Base-by-base conservation (phyloP, 2,329 filamentous ascomycete genomes). In the Aspergillus sp. region DNA sequence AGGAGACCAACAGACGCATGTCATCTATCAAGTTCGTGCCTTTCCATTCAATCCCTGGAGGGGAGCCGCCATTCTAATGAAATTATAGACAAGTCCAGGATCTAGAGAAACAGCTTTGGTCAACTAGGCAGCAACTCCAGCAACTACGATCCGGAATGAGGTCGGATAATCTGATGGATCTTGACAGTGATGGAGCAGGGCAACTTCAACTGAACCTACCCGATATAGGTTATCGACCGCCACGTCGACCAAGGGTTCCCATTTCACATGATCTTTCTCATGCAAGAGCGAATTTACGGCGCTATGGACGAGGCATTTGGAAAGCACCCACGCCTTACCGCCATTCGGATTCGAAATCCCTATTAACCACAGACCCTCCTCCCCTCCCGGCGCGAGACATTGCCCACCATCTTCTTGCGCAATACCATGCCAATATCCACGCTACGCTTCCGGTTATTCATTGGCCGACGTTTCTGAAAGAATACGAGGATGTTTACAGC, bases 1-100 rank as follows among this genome's bases (percentile, higher is more conserved):
- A 99, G 77, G 95, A 99, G 76, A 99, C 95, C 12, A 99, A 99
- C 73, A 85, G 95, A 58, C 87, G 95, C 61, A 99, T 99, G 95
- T 98, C 95, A 17, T 98, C 93, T 1, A 98, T 98, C 78, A 99
- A 98, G 84, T 86, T 74, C 68, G 81, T 76, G 55, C 52, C 57
- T 26, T 8, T 30, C 26, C 34, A 42, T 55, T 15, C 49, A 30
- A 53, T 34, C 32, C 18, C 17, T 54, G 42, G 20, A 24, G 50
- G 26, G 9, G 22, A 34, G 36, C 20, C 45, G 24, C 44, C 32
- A 58, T 66, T 59, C 62, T 62, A 53, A 61, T 65, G 62, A 63
- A 51, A 62, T 38, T 39, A 45, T 53, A 85, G 83, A 72, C 95
- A 97, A 80, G 90, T 98, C 12, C 95, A 98, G 76, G 95, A 99